Base-by-base conservation (phyloP, 306 rosid genomes). In the Dalbergia oliveri region DNA sequence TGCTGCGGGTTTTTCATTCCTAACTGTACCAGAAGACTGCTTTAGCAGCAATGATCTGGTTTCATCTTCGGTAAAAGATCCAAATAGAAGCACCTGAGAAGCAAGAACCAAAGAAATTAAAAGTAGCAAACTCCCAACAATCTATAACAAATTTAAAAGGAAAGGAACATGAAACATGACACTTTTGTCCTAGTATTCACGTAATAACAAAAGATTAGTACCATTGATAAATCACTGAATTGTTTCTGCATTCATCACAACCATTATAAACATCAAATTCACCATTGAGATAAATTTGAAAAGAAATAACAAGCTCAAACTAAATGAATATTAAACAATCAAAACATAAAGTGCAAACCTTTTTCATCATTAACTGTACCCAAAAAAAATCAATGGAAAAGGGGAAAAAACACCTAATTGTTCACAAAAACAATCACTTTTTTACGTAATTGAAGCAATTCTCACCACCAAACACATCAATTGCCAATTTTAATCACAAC, bases 21-120 rank as follows among this genome's bases (percentile, higher is more conserved):
- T 78, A 74, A 77, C 72, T 49, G 82, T 43, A 78, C 82, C 82
- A 69, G 87, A 64, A 47, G 88, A 82, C 84, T 84, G 81, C 61
- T 82, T 85, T 26, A 5, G 75, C 78, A 88, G 64, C 93, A 88
- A 79, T 44, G 92, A 88, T 76, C 39, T 89, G 41, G 97, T 91
- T 86, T 96, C 99, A 21, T 96, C 98, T 83, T 96, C 99, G 18
- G 90, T 81, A 79, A 96, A 96, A 51, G 99, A 93, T 72, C 99
- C 99, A 82, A 96, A 96, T 18, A 96, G 5, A 7, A 96, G 37
- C 64, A 91, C 59, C 97, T 89, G 75, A 54, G 56, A 19, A 64
- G 33, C 58, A 74, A 57, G 66, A n/a, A 45, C 44, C n/a, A 26
- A 26, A 26, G 2, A 26, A 26, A 26, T 26, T 26, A 26, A 26